Percentiles rank a stretch among this genome's conserved stretches.
phyloP scores from a whole-genome alignment of 495 filamentous ascomycete species.

The Pyrenopolyporus hunteri region DNA sequence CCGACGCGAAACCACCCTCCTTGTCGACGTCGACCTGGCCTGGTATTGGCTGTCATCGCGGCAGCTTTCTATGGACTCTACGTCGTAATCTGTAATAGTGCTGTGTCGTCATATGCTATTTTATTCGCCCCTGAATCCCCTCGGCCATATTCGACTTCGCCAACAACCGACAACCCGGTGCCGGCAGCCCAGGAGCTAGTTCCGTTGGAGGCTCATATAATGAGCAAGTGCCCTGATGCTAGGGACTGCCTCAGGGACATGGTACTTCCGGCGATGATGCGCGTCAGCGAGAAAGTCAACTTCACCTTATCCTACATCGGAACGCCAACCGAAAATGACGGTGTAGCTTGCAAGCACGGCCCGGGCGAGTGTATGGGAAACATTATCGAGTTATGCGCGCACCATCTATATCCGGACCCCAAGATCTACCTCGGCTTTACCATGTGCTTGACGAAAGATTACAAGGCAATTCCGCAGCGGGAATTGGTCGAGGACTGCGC shows the following conservation, averaged over 20 bases:
- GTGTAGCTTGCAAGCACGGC: slow-evolving; percentile 84
- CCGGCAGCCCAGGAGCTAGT: slow-evolving; percentile 48
- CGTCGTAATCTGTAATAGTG: slow-evolving; percentile 1
- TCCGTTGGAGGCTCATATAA: slow-evolving; percentile 88
- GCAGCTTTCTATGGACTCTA: slow-evolving; percentile 36
- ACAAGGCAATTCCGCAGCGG: slow-evolving; percentile 72
- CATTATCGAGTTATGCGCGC: slow-evolving; percentile 91
- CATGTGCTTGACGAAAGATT: slow-evolving; percentile 80
- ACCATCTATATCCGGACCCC: slow-evolving; percentile 76
- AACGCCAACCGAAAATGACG: slow-evolving; percentile 65
- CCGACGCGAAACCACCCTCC: slow-evolving; percentile 32
- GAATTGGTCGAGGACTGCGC: slow-evolving; percentile 82
- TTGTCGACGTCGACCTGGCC: slow-evolving; percentile 40
- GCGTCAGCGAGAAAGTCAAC: slow-evolving; percentile 80
- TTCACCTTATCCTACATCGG: slow-evolving; percentile 93
- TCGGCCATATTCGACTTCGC: neutral
- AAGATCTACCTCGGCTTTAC: slow-evolving; percentile 89
- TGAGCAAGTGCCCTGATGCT: slow-evolving; percentile 94
- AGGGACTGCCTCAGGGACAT: slow-evolving; percentile 79
- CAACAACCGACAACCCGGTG: slow-evolving; percentile 1
- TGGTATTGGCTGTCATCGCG: slow-evolving; percentile 36
- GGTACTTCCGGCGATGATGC: slow-evolving; percentile 85
- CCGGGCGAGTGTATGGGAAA: slow-evolving; percentile 91
- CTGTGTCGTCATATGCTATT: slow-evolving; percentile 25
- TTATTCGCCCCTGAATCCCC: slow-evolving; percentile 13